phyloP scores from a whole-genome alignment of 257 asterid genomes.

The Salvia hispanica region DNA sequence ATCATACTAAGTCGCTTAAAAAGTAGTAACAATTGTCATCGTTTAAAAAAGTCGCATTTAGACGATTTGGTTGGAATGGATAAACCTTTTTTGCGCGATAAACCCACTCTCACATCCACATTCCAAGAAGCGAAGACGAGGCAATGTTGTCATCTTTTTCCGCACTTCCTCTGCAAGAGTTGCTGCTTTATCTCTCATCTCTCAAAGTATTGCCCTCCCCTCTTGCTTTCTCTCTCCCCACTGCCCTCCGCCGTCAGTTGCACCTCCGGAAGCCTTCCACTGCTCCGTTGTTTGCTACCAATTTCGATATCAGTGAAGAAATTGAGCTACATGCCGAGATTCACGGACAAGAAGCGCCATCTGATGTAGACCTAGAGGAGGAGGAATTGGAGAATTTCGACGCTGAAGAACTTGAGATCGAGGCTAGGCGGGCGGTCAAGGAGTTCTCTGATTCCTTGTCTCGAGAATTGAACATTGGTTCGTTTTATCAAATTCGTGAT shows the following conservation, averaged over 20 bases:
- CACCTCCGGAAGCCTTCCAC: conserved; percentile 33
- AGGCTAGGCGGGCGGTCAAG: conserved; percentile 57
- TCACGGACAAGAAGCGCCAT: conserved; percentile 39
- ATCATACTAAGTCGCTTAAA: too few species aligned
- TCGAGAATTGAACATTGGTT: conserved; percentile 61
- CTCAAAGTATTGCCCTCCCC: conserved; percentile 28
- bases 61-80: too few species aligned
- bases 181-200: conserved; percentile 31
- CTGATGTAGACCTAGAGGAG: conserved; percentile 43
- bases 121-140: neutral
- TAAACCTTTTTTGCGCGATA: neutral
- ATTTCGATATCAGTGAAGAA: conserved; percentile 22
- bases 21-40: too few species aligned
- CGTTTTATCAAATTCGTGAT: neutral
- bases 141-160: neutral
- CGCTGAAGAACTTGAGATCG: conserved; percentile 59
- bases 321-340: conserved; percentile 33
- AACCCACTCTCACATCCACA: neutral
- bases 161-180: conserved; percentile 28
- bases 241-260: conserved; percentile 39
- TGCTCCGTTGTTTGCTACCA: conserved; percentile 37
- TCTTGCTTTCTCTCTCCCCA: conserved; percentile 38
- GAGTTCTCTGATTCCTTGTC: conserved; percentile 64
- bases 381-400: conserved; percentile 45
- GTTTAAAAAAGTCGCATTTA: too few species aligned